Percentiles rank a stretch among this genome's conserved stretches.
Conservation (phyloP, 2,329 filamentous ascomycete species). For the Bisporella sp. region DNA sequence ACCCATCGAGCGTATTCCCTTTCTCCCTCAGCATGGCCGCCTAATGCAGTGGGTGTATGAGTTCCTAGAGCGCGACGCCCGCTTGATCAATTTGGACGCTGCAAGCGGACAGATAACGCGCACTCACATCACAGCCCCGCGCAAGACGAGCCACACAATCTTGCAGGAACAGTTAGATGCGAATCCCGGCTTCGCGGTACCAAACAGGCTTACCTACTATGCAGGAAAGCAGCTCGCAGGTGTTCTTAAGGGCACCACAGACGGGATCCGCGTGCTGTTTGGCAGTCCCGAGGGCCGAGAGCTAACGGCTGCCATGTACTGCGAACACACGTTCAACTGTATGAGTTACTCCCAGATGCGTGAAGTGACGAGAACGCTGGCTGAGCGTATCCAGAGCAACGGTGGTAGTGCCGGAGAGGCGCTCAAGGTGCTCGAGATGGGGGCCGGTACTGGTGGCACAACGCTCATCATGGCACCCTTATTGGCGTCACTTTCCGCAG, state of each 20-base stretch:
- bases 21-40: conserved; percentile 21
- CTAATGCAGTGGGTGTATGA: conserved; percentile 22
- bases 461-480: conserved; percentile 26
- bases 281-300: conserved; percentile 12
- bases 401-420: neutral
- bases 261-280: conserved; percentile 19
- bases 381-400: too few species aligned
- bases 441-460: conserved; percentile 37
- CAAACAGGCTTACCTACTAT: conserved; percentile 11
- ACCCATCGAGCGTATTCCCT: conserved; percentile 12
- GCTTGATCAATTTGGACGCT: conserved; percentile 11
- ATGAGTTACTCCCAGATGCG: too few species aligned
- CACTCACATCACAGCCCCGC: conserved; percentile 8
- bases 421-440: conserved; percentile 36
- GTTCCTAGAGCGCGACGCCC: conserved; percentile 20
- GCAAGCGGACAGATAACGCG: conserved; percentile 12
- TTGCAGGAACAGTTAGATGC: conserved; percentile 18
- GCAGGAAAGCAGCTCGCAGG: conserved; percentile 15
- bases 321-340: conserved; percentile 15
- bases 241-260: conserved; percentile 14
- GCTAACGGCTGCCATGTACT: conserved; percentile 18
- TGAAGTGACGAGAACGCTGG: too few species aligned
- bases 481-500: conserved; percentile 11
- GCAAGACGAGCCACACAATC: neutral
- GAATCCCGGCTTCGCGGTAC: conserved; percentile 26